These are phyloP conservation scores for Ambrosia trifida DNA, from an alignment of 129 eudicot genomes.

Conservation along the genomic window DNA sequence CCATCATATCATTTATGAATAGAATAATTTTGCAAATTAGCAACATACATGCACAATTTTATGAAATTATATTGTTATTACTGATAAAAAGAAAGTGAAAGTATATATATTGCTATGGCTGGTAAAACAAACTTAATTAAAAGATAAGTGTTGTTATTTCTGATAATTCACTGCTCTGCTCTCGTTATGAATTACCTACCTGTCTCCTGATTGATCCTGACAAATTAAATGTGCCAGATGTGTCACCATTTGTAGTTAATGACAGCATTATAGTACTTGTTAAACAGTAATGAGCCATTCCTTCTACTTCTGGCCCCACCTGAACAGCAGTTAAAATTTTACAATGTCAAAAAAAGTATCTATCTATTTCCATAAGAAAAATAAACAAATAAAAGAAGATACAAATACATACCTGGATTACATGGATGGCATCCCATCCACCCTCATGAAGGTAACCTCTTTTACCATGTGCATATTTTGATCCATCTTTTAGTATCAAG, in stretches of 20 bases:
- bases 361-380: neutral
- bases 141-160: neutral
- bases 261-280: slow-evolving; percentile 96
- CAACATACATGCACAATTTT: neutral
- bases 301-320: slow-evolving; percentile 92
- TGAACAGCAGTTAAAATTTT: slow-evolving; percentile 25
- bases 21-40: neutral
- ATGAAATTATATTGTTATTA: neutral
- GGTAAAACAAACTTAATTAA: neutral
- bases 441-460: slow-evolving; percentile 95
- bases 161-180: too few relatives aligned
- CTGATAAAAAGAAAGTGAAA: neutral
- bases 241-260: slow-evolving; percentile 75
- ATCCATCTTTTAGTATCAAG: slow-evolving; percentile 61
- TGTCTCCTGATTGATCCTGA: slow-evolving; percentile 98
- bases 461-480: slow-evolving; percentile 82
- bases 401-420: slow-evolving; percentile 64
- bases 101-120: neutral
- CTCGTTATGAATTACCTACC: slow-evolving; percentile 80
- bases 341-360: neutral
- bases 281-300: slow-evolving; percentile 72
- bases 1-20: neutral
- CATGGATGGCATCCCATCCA: slow-evolving; percentile 98
- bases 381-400: slow-evolving; percentile 5
- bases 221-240: slow-evolving; percentile 80